Conservation (phyloP, 306 rosid genomes). For the Nissolia schottii region DNA sequence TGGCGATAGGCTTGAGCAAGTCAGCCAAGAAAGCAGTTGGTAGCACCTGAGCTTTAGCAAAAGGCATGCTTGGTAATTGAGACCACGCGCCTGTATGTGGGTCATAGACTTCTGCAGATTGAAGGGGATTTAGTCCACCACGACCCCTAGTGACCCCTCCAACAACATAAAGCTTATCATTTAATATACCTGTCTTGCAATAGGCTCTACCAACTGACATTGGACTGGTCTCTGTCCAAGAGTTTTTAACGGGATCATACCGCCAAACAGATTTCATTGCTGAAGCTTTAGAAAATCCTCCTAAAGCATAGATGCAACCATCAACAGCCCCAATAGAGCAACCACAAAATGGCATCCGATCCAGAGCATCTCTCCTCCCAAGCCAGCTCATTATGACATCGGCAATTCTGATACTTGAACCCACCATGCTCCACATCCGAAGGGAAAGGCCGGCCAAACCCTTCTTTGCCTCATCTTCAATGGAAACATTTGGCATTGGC, state of each 20-base stretch:
- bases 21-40: conserved; percentile 42
- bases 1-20: conserved; percentile 42
- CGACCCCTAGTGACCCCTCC: conserved; percentile 40
- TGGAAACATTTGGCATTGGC: conserved; percentile 27
- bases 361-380: conserved; percentile 33
- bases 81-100: conserved; percentile 33
- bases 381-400: conserved; percentile 36
- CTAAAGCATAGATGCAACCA: conserved; percentile 36
- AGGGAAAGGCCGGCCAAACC: conserved; percentile 28
- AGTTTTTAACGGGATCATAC: conserved; percentile 30
- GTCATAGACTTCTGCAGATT: conserved; percentile 38
- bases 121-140: conserved; percentile 39
- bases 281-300: conserved; percentile 38
- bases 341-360: conserved; percentile 36
- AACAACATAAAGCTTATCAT: conserved; percentile 36
- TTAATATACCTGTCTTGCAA: conserved; percentile 37
- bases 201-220: conserved; percentile 42
- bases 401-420: conserved; percentile 30
- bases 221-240: conserved; percentile 31
- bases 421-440: conserved; percentile 31
- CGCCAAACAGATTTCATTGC: conserved; percentile 35
- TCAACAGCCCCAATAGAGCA: conserved; percentile 32
- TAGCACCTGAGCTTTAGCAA: conserved; percentile 32
- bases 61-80: conserved; percentile 43
- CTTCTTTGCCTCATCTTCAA: conserved; percentile 31